These are phyloP conservation scores for Citeromyces nyonsensis DNA, from an alignment of 805 yeast genomes.

Conservation along the genomic window DNA sequence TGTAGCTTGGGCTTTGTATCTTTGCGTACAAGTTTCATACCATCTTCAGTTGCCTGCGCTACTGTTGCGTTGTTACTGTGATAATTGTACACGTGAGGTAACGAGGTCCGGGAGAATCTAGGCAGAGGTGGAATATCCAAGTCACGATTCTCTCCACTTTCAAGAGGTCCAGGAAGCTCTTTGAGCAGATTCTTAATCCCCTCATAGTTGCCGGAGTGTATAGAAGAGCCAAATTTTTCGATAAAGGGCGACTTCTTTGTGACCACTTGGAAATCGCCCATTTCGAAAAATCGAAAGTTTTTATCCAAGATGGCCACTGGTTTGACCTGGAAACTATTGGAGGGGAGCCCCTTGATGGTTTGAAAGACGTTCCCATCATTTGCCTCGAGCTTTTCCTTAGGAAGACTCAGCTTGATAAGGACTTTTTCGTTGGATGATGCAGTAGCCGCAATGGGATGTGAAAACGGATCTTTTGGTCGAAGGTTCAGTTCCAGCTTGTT, in stretches of 20 bases:
- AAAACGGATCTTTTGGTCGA: constrained; percentile 16
- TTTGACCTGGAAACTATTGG: constrained; percentile 17
- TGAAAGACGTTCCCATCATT: constrained; percentile 25
- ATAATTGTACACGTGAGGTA: constrained; percentile 69
- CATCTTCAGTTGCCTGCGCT: constrained; percentile 37
- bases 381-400: constrained; percentile 30
- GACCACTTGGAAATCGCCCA: constrained; percentile 75
- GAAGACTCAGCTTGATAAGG: constrained; percentile 41
- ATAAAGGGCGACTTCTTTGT: constrained; percentile 41
- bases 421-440: constrained; percentile 38
- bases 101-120: constrained; percentile 54
- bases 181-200: constrained; percentile 23
- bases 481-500: constrained; percentile 12
- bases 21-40: constrained; percentile 28
- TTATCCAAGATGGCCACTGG: constrained; percentile 58
- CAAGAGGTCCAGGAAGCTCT: constrained; percentile 3
- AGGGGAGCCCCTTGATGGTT: constrained; percentile 21
- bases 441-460: constrained; percentile 52
- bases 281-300: constrained; percentile 65
- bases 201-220: constrained; percentile 23
- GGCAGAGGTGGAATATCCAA: constrained; percentile 79
- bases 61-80: constrained; percentile 47
- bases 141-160: constrained; percentile 10
- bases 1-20: constrained; percentile 30
- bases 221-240: constrained; percentile 18